phyloP scores from a whole-genome alignment of 2,329 filamentous ascomycete species.

The Pseudogymnoascus sp. region DNA sequence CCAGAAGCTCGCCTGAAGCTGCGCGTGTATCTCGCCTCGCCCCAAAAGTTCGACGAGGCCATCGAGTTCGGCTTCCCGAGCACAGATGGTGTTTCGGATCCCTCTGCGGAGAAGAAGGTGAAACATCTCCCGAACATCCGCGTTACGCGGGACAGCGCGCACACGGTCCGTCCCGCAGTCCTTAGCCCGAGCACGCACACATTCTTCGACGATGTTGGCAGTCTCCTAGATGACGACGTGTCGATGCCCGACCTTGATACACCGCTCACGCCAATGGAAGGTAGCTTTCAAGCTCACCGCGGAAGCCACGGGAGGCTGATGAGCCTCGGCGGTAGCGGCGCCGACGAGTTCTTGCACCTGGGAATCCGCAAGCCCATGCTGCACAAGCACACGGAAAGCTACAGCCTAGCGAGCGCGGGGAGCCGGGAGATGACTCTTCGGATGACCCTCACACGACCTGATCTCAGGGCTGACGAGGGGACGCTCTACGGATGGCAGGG shows the following conservation, averaged over 20 bases:
- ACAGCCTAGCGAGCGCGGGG: constrained; percentile 44
- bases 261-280: constrained; percentile 25
- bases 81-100: constrained; percentile 35
- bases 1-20: constrained; percentile 81
- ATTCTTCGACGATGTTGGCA: constrained; percentile 51
- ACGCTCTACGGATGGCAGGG: constrained; percentile 63
- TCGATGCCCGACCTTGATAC: constrained; percentile 52
- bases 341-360: constrained; percentile 31
- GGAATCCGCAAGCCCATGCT: constrained; percentile 20
- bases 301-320: constrained; percentile 17
- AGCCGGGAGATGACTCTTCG: constrained; percentile 89
- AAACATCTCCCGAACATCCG: constrained; percentile 18
- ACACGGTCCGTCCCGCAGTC: constrained; percentile 5
- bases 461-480: constrained; percentile 68
- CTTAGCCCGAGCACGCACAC: constrained; percentile 32
- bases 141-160: constrained; percentile 10
- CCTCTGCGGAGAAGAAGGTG: constrained; percentile 26
- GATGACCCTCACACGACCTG: constrained; percentile 88
- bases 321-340: constrained; percentile 24
- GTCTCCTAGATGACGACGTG: constrained; percentile 45
- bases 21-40: constrained; percentile 75
- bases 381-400: constrained; percentile 28
- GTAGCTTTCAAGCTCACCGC: constrained; percentile 22
- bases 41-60: constrained; percentile 92
- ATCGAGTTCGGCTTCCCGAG: constrained; percentile 88